Evolutionary conservation across 2,329 filamentous ascomycete species (phyloP), one percentile per base, ranked within the genome.

Genomic region (Sarocladiaceae sp.): DNA sequence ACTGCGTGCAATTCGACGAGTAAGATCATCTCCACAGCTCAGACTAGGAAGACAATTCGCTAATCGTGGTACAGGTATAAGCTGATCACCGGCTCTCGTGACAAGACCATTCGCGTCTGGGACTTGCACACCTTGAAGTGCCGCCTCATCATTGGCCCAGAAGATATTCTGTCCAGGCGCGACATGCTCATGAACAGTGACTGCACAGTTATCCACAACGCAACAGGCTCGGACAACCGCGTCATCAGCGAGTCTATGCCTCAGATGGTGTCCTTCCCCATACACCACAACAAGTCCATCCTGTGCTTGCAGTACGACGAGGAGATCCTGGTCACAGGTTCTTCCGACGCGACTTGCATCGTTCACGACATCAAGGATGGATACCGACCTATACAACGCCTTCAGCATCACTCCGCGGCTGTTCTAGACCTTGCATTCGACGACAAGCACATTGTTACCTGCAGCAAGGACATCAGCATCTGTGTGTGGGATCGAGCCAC

Each of bases 1-100:
- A 98, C 67, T 98, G 93, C 64, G 79, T 95, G 46, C 93, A 98
- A 60, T 98, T 97, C 61, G 93, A 98, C 62, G 91, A 97, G 83
- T 89, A 76, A 55, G 83, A 70, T 18, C 23, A 21, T 15, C 19
- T 11, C n/a, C 6, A 29, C 13, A 40, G 15, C 5, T 24, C 34
- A 19, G 33, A 12, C 3, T 16, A 29, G 16, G 6, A 20, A 35
- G 15, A 21, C 26, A 7, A 44, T 19, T 42, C 44, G 50, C 66
- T 74, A 61, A 73, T 55, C 27, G 15, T 12, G n/a, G 16, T 43
- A 19, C 56, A 89, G 85, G 61, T 75, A 85, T 59, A 98, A 97
- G 65, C 95, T 97, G 58, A 90, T 98, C 52, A 97, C 93, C 3
- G 93, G 93, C 21, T 96, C 91, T 9, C 83, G 93, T 50, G 93